phyloP scores from a whole-genome alignment of 2,329 filamentous ascomycete genomes.

The Colletotrichum liaoningense region DNA sequence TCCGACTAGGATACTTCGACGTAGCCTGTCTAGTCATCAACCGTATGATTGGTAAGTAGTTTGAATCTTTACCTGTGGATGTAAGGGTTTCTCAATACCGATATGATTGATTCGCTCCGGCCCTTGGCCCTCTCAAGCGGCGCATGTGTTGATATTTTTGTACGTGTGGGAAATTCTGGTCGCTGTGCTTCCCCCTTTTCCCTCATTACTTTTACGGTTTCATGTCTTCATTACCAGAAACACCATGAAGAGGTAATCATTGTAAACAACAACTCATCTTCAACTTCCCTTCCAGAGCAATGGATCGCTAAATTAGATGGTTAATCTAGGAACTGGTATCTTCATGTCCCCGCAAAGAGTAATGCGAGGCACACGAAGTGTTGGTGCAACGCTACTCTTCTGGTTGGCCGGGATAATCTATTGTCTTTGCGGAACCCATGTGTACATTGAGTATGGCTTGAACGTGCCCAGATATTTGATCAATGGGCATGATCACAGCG shows the following conservation, averaged over 20 bases:
- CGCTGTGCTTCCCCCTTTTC: background rate
- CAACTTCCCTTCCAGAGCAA: background rate
- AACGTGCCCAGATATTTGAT: constrained; percentile 56
- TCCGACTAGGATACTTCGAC: constrained; percentile 49
- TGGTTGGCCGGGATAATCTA: constrained; percentile 54
- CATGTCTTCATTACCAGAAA: background rate
- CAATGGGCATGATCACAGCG: constrained; percentile 45
- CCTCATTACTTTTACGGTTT: no score
- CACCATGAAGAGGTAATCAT: background rate
- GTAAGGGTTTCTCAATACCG: no score
- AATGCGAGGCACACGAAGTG: constrained; percentile 46
- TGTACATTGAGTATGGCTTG: constrained; percentile 59
- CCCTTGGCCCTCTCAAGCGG: background rate
- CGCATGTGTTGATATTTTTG: background rate
- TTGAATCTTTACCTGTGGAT: background rate
- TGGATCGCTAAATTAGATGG: background rate
- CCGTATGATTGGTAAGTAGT: constrained; percentile 49
- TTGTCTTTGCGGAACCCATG: constrained; percentile 48
- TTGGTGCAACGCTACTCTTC: constrained; percentile 50
- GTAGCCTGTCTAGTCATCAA: constrained; percentile 50
- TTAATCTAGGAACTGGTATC: constrained; percentile 47
- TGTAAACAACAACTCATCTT: background rate
- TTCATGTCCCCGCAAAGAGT: constrained; percentile 49
- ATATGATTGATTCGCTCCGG: background rate
- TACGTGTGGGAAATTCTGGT: background rate